Evolutionary conservation across 2,329 filamentous ascomycete genomes (phyloP), one percentile per base, ranked within the genome.

Genomic region (Diaporthe destruens): DNA sequence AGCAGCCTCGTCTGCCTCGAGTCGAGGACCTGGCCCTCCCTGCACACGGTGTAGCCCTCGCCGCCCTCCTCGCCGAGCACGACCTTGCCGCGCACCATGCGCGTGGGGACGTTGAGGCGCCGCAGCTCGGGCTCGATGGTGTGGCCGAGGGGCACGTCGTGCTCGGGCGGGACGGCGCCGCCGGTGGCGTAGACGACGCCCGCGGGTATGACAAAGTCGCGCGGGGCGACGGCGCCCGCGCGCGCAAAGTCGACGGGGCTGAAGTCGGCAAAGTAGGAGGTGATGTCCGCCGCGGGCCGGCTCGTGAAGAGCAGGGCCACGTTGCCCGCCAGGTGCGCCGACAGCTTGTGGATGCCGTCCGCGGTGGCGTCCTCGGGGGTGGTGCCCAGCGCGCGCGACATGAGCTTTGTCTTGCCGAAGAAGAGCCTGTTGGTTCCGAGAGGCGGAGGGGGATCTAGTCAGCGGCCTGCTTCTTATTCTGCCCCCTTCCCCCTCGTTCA

Each of bases 341-440:
- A 85, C 72, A 98, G 90, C 75, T 85, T 84, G 81, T 94, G 87
- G 79, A 96, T 90, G 80, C 94, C 94, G 56, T 93, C 90, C 77
- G 94, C 93, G 83, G 93, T 89, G 84, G 95, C 94, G 79, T 94
- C 93, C 80, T 93, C 92, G 77, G 91, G 88, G 69, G 87, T 91
- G 76, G 89, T 89, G 80, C 96, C 96, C 34, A 99, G 92, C 72
- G 96, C 95, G 85, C 96, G 96, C 78, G 94, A 92, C 95, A 98
- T 98, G 83, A 99, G 95, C 86, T 98, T 98, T 74, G 96, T 98
- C 87, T 98, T 99, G 85, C 96, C 96, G 84, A 98, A 98, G 90
- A 98, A 98, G 82, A 99, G 87, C 78, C 95, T 96, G 78, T 61
- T 65, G 53, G 61, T 65, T 16, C 8, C 32, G 55, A 14, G 55